Evolutionary conservation across 2,329 filamentous ascomycete genomes (phyloP).

Genomic region (Lasiodiplodia hormozganensis): DNA sequence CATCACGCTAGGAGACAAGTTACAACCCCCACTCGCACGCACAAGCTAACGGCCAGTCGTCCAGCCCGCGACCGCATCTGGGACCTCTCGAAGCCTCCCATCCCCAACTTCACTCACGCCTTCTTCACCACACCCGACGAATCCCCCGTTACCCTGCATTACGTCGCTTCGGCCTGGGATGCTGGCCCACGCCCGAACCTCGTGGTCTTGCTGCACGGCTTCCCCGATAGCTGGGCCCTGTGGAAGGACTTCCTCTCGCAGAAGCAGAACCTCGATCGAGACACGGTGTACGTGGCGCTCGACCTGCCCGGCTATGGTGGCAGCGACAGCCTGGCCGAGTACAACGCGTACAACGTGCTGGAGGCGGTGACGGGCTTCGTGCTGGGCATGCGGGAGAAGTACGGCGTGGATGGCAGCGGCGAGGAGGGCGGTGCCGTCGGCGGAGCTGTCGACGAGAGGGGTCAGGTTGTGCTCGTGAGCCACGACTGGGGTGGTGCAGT

Average conservation of each 20-base stretch:
- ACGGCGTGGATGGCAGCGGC: not conserved
- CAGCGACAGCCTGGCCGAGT: slow-evolving; percentile 58
- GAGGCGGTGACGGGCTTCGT: slow-evolving; percentile 63
- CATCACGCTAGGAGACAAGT: not conserved
- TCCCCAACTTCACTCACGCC: slow-evolving; percentile 56
- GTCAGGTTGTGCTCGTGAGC: slow-evolving; percentile 54
- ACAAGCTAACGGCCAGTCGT: slow-evolving; percentile 17
- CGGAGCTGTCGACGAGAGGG: slow-evolving; percentile 29
- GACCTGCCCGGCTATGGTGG: slow-evolving; percentile 67
- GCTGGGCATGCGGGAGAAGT: slow-evolving; percentile 54
- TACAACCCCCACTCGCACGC: not conserved
- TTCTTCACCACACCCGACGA: slow-evolving; percentile 55
- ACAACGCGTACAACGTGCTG: slow-evolving; percentile 59
- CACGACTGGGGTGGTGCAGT: slow-evolving; percentile 65
- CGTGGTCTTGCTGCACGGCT: slow-evolving; percentile 65
- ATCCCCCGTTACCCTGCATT: slow-evolving; percentile 59
- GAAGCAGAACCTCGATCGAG: slow-evolving; percentile 31
- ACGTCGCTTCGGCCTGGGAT: slow-evolving; percentile 51
- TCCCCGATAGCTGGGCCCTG: slow-evolving; percentile 64
- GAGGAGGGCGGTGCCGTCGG: slow-evolving; percentile 5
- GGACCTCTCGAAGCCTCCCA: slow-evolving; percentile 57
- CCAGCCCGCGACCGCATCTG: slow-evolving; percentile 61
- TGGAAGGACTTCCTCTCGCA: slow-evolving; percentile 58
- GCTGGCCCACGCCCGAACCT: slow-evolving; percentile 39
- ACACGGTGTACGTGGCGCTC: slow-evolving; percentile 59